Conservation (phyloP, 176 grass and related monocot genomes). For the Paspalum vaginatum region DNA sequence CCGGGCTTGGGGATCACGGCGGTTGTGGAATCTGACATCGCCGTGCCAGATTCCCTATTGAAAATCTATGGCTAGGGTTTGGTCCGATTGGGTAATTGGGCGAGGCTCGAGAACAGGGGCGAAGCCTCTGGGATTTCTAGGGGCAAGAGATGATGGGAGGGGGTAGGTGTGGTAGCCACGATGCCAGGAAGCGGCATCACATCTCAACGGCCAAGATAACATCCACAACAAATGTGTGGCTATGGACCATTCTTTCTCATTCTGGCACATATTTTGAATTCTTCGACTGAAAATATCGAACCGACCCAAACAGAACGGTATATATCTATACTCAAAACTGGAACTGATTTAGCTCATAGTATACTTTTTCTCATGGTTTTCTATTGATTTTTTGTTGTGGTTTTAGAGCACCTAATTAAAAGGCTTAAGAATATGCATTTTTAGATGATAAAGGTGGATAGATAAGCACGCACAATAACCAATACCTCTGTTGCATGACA, state of each 20-base stretch:
- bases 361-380: neutral
- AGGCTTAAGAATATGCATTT: no score
- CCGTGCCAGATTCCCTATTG: slow-evolving; percentile 6
- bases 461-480: no score
- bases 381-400: neutral
- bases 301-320: neutral
- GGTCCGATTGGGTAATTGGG: slow-evolving; percentile 31
- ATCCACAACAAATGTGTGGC: neutral
- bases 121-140: slow-evolving; percentile 44
- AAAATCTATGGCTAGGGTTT: slow-evolving; percentile 44
- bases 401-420: neutral
- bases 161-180: slow-evolving; percentile 28
- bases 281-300: no score
- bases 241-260: neutral
- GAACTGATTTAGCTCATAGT: neutral
- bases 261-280: neutral
- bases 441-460: no score
- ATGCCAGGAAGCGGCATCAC: slow-evolving; percentile 36
- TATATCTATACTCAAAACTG: neutral
- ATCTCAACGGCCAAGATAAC: slow-evolving; percentile 19
- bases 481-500: neutral
- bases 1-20: slow-evolving; percentile 40
- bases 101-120: neutral
- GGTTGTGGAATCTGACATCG: slow-evolving; percentile 37
- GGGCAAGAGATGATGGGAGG: neutral